Conservation (phyloP, 305 asterid species). For the Solanum hybrid region DNA sequence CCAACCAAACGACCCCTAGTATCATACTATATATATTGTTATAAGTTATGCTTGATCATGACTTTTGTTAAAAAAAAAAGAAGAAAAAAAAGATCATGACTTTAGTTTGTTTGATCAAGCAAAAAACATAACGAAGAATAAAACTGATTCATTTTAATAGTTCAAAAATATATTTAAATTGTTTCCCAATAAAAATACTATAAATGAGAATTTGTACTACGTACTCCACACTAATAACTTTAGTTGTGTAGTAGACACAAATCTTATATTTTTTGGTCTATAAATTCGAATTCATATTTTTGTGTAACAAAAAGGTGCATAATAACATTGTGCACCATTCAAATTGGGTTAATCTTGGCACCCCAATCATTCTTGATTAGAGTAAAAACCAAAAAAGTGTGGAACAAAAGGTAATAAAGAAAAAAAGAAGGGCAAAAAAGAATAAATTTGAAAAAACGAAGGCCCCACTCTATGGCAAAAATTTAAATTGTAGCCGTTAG, state of each 20-base stretch:
- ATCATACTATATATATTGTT: too few relatives aligned
- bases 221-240: background rate
- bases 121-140: too few relatives aligned
- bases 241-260: background rate
- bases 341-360: background rate
- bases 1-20: too few relatives aligned
- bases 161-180: too few relatives aligned
- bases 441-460: background rate
- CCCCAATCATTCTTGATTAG: background rate
- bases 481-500: constrained; percentile 13
- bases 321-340: background rate
- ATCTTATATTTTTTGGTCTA: background rate
- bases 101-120: background rate
- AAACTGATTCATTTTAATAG: background rate
- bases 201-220: background rate
- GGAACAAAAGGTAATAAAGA: background rate
- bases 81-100: too few relatives aligned
- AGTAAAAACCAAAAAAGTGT: background rate
- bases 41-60: background rate
- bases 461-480: constrained; percentile 5
- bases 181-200: background rate
- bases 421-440: background rate
- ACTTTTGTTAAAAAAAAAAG: too few relatives aligned
- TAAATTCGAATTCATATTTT: background rate
- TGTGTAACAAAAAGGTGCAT: background rate